Evolutionary conservation across 768 basidiomycete genomes (phyloP).

Genomic region (Hericium erinaceus): DNA sequence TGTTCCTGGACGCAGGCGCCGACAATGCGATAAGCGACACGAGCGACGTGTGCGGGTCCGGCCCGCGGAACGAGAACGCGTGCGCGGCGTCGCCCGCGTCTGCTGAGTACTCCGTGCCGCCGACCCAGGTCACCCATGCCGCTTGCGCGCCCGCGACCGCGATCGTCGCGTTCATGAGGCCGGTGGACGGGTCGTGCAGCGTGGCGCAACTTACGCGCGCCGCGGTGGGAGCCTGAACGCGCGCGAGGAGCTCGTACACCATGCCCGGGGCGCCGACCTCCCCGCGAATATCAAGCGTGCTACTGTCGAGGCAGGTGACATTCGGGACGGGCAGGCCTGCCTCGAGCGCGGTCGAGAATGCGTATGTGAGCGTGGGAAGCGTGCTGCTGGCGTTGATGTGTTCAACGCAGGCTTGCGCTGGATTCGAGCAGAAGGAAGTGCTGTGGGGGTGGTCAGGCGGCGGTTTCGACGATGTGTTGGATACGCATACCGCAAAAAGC

Average conservation of each 20-base stretch:
- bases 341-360: slow-evolving; percentile 36
- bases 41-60: slow-evolving; percentile 46
- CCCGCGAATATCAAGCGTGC: slow-evolving; percentile 48
- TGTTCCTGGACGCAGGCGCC: background rate
- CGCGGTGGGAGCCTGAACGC: slow-evolving; percentile 25
- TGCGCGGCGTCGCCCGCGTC: slow-evolving; percentile 47
- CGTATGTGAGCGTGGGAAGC: slow-evolving; percentile 35
- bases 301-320: slow-evolving; percentile 48
- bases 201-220: slow-evolving; percentile 26
- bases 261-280: slow-evolving; percentile 46
- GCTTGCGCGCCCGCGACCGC: slow-evolving; percentile 37
- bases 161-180: slow-evolving; percentile 30
- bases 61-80: slow-evolving; percentile 53
- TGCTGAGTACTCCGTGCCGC: slow-evolving; percentile 63
- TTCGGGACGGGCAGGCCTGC: slow-evolving; percentile 44
- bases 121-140: slow-evolving; percentile 64
- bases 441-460: slow-evolving; percentile 16
- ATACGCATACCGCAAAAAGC: slow-evolving; percentile 38
- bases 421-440: slow-evolving; percentile 60
- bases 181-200: slow-evolving; percentile 10
- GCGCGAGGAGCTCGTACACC: slow-evolving; percentile 58
- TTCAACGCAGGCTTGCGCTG: slow-evolving; percentile 51
- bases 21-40: slow-evolving; percentile 24
- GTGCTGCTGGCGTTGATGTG: slow-evolving; percentile 32
- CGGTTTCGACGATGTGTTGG: background rate